Evolutionary conservation across 202 grass and related monocot genomes (phyloP).

Genomic region (Setaria viridis): DNA sequence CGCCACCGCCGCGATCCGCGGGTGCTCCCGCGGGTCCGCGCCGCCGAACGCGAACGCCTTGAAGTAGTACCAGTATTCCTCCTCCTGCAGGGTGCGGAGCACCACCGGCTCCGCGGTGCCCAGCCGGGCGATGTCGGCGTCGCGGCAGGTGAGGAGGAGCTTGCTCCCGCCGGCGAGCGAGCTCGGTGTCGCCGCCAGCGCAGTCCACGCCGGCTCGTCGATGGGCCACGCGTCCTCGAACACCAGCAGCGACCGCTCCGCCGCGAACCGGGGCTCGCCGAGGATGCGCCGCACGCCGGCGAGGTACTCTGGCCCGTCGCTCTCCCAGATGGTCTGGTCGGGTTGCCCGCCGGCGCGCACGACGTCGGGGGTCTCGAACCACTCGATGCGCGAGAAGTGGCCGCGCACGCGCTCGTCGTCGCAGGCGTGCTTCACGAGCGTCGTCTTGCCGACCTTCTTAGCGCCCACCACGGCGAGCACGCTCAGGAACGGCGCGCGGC

Average conservation of each 20-base stretch:
- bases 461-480: slow-evolving; percentile 32
- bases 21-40: slow-evolving; percentile 39
- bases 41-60: slow-evolving; percentile 53
- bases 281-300: slow-evolving; percentile 45
- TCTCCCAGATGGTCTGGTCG: slow-evolving; percentile 28
- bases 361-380: slow-evolving; percentile 39
- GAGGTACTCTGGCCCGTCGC: slow-evolving; percentile 49
- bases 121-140: slow-evolving; percentile 28
- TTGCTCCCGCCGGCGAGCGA: slow-evolving; percentile 37
- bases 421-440: slow-evolving; percentile 55
- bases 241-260: slow-evolving; percentile 29
- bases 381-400: slow-evolving; percentile 45
- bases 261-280: neutral
- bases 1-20: slow-evolving; percentile 31
- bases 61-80: slow-evolving; percentile 64
- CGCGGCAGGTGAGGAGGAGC: slow-evolving; percentile 41
- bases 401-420: slow-evolving; percentile 49
- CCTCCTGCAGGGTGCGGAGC: neutral
- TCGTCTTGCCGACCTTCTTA: slow-evolving; percentile 48
- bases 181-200: slow-evolving; percentile 30
- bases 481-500: slow-evolving; percentile 41
- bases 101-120: slow-evolving; percentile 38
- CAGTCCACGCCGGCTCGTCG: slow-evolving; percentile 38
- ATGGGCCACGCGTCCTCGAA: slow-evolving; percentile 61
- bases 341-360: neutral